Evolutionary conservation across 2,329 filamentous ascomycete species (phyloP).

Genomic region (Pyrenophora tritici-repentis): DNA sequence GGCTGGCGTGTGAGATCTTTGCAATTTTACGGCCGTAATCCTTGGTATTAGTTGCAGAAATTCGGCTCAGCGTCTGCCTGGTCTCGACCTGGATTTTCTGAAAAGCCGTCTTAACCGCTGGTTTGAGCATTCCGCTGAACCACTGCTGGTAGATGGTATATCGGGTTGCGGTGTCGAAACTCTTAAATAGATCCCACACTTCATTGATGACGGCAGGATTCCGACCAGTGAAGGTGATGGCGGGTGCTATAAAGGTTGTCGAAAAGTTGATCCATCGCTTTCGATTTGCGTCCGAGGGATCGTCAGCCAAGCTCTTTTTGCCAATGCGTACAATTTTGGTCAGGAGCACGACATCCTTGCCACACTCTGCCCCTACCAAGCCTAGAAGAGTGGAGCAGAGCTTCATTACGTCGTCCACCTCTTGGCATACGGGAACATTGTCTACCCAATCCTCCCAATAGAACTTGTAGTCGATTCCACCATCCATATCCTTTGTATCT

Average conservation of each 20-base stretch:
- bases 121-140: constrained; percentile 59
- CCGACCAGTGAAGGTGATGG: constrained; percentile 81
- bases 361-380: constrained; percentile 85
- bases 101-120: constrained; percentile 80
- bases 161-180: constrained; percentile 75
- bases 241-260: constrained; percentile 81
- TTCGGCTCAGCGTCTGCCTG: constrained; percentile 81
- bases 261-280: constrained; percentile 84
- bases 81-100: constrained; percentile 78
- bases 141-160: constrained; percentile 94
- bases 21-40: constrained; percentile 87
- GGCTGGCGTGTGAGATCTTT: constrained; percentile 89
- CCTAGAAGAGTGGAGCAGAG: constrained; percentile 85
- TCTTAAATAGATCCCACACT: constrained; percentile 79
- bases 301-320: constrained; percentile 71
- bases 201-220: constrained; percentile 86
- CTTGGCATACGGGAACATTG: constrained; percentile 89
- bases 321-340: constrained; percentile 87
- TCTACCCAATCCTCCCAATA: constrained; percentile 99
- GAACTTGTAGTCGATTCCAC: constrained; percentile 80
- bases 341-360: constrained; percentile 77
- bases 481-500: constrained; percentile 75
- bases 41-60: constrained; percentile 84
- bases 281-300: constrained; percentile 71
- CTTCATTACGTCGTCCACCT: constrained; percentile 85